These are phyloP conservation scores for Talaromyces wortmannii DNA, from an alignment of 495 filamentous ascomycete genomes.

Conservation along the genomic window DNA sequence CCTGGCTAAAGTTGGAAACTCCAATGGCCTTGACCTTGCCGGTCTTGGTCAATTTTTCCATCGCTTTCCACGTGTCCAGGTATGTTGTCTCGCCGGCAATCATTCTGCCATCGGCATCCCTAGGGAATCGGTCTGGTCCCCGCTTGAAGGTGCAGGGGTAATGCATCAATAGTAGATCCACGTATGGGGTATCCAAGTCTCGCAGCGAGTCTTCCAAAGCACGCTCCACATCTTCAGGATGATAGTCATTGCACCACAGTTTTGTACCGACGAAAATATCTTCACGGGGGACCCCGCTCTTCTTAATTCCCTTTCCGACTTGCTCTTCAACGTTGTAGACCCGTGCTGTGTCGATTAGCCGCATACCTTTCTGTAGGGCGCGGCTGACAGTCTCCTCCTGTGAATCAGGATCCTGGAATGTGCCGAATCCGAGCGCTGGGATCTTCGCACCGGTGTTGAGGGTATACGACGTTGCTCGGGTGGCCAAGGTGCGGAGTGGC, in stretches of 20 bases:
- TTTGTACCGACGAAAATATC: constrained; percentile 52
- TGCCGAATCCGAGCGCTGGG: no score
- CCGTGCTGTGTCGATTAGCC: no score
- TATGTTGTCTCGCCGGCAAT: no score
- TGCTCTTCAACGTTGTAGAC: constrained; percentile 11
- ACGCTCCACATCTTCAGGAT: constrained; percentile 37
- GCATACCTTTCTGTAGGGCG: no score
- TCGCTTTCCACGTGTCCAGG: constrained; percentile 31
- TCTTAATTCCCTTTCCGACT: constrained; percentile 42
- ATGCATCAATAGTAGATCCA: constrained; percentile 59
- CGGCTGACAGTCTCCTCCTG: no score
- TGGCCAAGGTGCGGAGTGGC: no score
- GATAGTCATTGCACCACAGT: constrained; percentile 53
- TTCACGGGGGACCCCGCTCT: constrained; percentile 32
- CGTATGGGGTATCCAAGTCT: constrained; percentile 49
- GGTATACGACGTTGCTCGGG: no score
- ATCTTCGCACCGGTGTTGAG: no score
- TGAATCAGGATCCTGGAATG: no score
- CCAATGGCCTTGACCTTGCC: constrained; percentile 52
- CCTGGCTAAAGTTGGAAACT: constrained; percentile 60
- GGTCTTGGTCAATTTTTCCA: constrained; percentile 42
- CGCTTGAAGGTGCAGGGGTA: constrained; percentile 39
- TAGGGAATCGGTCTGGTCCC: constrained; percentile 24
- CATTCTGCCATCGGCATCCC: background rate
- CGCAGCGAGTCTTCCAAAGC: constrained; percentile 44